Percentiles rank a stretch among this genome's conserved stretches.
phyloP scores from a whole-genome alignment of 2,329 filamentous ascomycete genomes.

The Sphaerostilbella broomeana region DNA sequence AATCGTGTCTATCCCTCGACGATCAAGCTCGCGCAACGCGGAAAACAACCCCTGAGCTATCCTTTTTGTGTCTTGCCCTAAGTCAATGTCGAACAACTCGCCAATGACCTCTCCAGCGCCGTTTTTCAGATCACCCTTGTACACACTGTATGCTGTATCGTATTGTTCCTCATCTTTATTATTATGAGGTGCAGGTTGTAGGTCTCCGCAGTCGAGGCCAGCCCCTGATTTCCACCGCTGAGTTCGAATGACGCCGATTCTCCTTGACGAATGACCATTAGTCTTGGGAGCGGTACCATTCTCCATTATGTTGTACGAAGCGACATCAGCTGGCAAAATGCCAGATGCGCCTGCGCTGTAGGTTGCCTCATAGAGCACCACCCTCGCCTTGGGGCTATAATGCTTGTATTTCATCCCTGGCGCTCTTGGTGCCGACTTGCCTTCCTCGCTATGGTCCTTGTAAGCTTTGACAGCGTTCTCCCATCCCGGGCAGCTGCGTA shows the following conservation, averaged over 20 bases:
- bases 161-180: slow-evolving; percentile 20
- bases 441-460: slow-evolving; percentile 64
- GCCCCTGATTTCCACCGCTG: slow-evolving; percentile 43
- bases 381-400: slow-evolving; percentile 84
- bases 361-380: slow-evolving; percentile 69
- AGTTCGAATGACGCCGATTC: slow-evolving; percentile 49
- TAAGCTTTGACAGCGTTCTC: slow-evolving; percentile 71
- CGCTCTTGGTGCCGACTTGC: slow-evolving; percentile 63
- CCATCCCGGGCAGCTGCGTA: slow-evolving; percentile 73
- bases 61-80: slow-evolving; percentile 63
- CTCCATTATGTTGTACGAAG: slow-evolving; percentile 15
- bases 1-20: slow-evolving; percentile 70
- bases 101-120: slow-evolving; percentile 28
- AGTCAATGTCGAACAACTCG: slow-evolving; percentile 59
- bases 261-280: slow-evolving; percentile 46
- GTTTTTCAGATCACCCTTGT: slow-evolving; percentile 33
- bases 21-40: slow-evolving; percentile 77
- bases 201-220: slow-evolving; percentile 43
- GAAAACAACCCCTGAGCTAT: slow-evolving; percentile 88
- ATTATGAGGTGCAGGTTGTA: slow-evolving; percentile 24
- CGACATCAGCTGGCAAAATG: slow-evolving; percentile 31
- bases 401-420: slow-evolving; percentile 99
- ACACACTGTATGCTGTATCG: slow-evolving; percentile 34
- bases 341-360: slow-evolving; percentile 30
- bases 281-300: slow-evolving; percentile 12